Conservation (phyloP, 139 green algal genomes). For the Haematococcus lacustris region DNA sequence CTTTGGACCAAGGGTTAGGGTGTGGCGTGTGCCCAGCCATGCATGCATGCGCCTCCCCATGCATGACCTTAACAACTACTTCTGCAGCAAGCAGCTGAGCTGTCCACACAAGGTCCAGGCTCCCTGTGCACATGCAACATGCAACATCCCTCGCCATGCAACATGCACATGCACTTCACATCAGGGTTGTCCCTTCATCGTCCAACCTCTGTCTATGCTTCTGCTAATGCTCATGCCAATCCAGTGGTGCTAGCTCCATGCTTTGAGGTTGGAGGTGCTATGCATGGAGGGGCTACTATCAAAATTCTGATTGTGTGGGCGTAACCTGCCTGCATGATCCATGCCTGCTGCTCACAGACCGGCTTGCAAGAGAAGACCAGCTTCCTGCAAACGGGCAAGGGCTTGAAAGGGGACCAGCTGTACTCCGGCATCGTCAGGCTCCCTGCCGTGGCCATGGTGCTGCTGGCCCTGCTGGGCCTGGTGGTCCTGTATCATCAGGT, state of each 20-base stretch:
- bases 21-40: neutral
- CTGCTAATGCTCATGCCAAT: no score
- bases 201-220: neutral
- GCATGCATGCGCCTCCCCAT: neutral
- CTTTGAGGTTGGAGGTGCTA: no score
- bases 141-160: neutral
- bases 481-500: no score
- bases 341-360: neutral
- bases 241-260: no score
- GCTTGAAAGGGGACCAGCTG: constrained; percentile 3
- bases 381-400: constrained; percentile 23
- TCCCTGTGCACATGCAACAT: neutral
- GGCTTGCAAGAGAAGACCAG: constrained; percentile 34
- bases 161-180: neutral
- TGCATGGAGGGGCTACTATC: neutral
- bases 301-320: neutral
- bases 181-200: neutral
- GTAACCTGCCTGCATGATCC: neutral
- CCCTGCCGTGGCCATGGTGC: constrained; percentile 10
- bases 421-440: constrained; percentile 11
- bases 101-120: neutral
- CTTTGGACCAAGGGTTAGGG: neutral
- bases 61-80: neutral
- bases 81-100: neutral
- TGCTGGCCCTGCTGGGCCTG: constrained; percentile 28